Percentiles rank a stretch among this genome's conserved stretches.
Evolutionary conservation across 352 stramenopile genomes (phyloP).

Genomic region (Pythium phragmiticola): DNA sequence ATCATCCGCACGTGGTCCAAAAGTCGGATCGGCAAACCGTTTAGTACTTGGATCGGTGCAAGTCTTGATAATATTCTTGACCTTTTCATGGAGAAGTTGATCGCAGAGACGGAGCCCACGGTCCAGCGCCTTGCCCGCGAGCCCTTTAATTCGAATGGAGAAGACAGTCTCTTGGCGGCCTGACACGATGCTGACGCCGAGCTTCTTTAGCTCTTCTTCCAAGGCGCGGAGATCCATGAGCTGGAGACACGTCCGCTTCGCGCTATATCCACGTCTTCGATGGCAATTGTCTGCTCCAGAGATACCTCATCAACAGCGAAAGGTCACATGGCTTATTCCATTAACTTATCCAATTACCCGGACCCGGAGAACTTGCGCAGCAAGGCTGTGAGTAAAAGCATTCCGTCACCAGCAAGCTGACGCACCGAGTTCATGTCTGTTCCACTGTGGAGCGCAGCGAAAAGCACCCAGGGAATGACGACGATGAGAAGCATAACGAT

Average conservation of each 20-base stretch:
- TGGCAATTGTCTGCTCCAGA: conserved; percentile 1
- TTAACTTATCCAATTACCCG: conserved; percentile 30
- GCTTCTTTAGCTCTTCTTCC: conserved; percentile 81
- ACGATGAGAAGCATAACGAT: conserved; percentile 29
- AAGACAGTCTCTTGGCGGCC: conserved; percentile 76
- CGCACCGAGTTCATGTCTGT: conserved; percentile 24
- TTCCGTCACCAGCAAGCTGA: conserved; percentile 19
- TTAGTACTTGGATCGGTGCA: conserved; percentile 44
- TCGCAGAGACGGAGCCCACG: conserved; percentile 61
- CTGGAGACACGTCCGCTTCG: not conserved
- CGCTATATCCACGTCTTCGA: not conserved
- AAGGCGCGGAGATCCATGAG: conserved; percentile 48
- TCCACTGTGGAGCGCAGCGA: conserved; percentile 24
- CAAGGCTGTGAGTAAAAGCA: conserved; percentile 18
- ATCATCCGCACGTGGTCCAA: conserved; percentile 65
- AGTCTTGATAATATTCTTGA: conserved; percentile 62
- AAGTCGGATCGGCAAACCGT: conserved; percentile 78
- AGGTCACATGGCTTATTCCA: conserved; percentile 30
- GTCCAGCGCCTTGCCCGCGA: conserved; percentile 58
- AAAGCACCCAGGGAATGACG: conserved; percentile 34
- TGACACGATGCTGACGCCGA: conserved; percentile 72
- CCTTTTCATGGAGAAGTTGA: conserved; percentile 69
- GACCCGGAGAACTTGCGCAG: conserved; percentile 20
- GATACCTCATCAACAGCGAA: conserved; percentile 27
- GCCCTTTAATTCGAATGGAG: conserved; percentile 69